These are phyloP conservation scores for Camelina sativa DNA, from an alignment of 345 rosid species.

Conservation along the genomic window DNA sequence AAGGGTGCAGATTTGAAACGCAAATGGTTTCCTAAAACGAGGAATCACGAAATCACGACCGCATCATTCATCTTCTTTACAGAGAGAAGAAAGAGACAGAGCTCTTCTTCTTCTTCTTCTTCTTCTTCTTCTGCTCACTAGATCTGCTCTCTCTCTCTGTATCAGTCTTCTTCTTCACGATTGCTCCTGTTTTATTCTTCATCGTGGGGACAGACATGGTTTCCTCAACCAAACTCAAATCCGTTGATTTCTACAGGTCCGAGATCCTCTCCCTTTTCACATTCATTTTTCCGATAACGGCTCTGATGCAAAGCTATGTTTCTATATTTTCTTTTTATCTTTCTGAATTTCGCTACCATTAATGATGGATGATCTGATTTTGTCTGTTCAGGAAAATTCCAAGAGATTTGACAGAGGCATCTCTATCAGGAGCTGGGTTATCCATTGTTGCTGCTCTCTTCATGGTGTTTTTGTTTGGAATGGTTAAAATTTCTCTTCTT, in stretches of 20 bases:
- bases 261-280: conserved; percentile 13
- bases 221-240: conserved; percentile 65
- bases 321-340: too few relatives aligned
- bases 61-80: not conserved
- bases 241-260: conserved; percentile 79
- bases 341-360: too few relatives aligned
- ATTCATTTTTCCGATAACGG: not conserved
- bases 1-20: conserved; percentile 33
- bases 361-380: too few relatives aligned
- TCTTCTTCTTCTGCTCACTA: conserved; percentile 24
- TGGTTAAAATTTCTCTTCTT: conserved; percentile 52
- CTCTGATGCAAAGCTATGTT: too few relatives aligned
- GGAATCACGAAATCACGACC: conserved; percentile 23
- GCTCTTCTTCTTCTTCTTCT: conserved; percentile 22
- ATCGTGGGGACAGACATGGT: conserved; percentile 53
- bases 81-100: not conserved
- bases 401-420: conserved; percentile 98
- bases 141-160: conserved; percentile 31
- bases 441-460: conserved; percentile 83
- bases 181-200: conserved; percentile 1
- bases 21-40: conserved; percentile 26
- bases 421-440: conserved; percentile 96
- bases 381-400: conserved; percentile 72
- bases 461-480: conserved; percentile 96
- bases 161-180: not conserved